Percentiles rank a stretch among this genome's conserved stretches.
phyloP scores from a whole-genome alignment of 345 rosid genomes.

The Eucalyptus marginata region DNA sequence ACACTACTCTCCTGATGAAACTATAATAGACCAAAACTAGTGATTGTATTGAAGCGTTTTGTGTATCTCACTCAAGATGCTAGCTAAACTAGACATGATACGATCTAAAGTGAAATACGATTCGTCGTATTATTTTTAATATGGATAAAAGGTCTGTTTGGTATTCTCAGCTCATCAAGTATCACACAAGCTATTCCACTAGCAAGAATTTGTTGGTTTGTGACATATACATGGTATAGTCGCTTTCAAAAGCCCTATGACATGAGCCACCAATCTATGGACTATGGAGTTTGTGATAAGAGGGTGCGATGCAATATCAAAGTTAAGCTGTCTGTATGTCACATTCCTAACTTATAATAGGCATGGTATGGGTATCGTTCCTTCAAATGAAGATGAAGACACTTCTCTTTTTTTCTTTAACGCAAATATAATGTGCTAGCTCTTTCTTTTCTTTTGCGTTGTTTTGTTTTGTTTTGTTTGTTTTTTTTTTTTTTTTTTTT shows the following conservation, averaged over 20 bases:
- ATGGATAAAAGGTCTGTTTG: too few relatives aligned
- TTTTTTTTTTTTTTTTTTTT: too few relatives aligned
- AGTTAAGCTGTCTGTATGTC: not conserved
- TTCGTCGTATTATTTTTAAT: too few relatives aligned
- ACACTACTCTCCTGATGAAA: fast-evolving
- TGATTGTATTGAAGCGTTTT: fast-evolving
- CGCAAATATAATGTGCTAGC: not conserved
- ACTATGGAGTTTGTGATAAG: not conserved
- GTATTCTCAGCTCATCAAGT: too few relatives aligned
- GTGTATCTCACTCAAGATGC: too few relatives aligned
- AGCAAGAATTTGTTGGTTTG: too few relatives aligned
- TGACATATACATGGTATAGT: not conserved
- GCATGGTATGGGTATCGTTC: not conserved
- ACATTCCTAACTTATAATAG: not conserved
- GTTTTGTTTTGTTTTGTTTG: too few relatives aligned
- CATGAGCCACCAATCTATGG: not conserved
- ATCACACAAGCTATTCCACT: too few relatives aligned
- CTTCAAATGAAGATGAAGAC: not conserved
- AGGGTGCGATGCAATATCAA: not conserved
- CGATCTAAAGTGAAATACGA: too few relatives aligned
- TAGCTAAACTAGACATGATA: too few relatives aligned
- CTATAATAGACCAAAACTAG: too few relatives aligned
- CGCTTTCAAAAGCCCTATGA: not conserved
- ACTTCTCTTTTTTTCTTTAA: not conserved
- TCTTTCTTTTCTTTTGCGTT: not conserved